Evolutionary conservation across 495 filamentous ascomycete species (phyloP).

Genomic region (Monascus purpureus): DNA sequence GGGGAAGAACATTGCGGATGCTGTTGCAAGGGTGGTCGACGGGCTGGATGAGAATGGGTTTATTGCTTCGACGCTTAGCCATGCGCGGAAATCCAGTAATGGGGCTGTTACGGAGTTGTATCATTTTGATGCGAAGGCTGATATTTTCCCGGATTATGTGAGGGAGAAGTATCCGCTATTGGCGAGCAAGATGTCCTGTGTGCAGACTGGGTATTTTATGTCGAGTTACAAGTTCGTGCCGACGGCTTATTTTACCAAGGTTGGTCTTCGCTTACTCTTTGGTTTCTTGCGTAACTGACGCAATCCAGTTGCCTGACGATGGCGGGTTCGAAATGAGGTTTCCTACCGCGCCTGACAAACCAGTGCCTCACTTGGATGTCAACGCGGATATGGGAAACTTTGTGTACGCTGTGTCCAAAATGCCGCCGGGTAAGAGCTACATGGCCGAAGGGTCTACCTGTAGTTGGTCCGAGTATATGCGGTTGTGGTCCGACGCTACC

Average conservation of each 20-base stretch:
- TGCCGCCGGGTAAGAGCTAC: slow-evolving; percentile 26
- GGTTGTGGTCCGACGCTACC: slow-evolving; percentile 16
- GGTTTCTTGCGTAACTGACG: neutral
- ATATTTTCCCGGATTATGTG: slow-evolving; percentile 20
- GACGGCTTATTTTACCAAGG: slow-evolving; percentile 21
- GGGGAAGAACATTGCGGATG: slow-evolving; percentile 37
- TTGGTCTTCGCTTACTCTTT: slow-evolving; percentile 5
- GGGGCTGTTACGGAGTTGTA: slow-evolving; percentile 21
- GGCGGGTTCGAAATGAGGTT: slow-evolving; percentile 26
- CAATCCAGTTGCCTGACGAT: slow-evolving; percentile 12
- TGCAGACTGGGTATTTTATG: slow-evolving; percentile 32
- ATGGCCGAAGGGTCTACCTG: slow-evolving; percentile 23
- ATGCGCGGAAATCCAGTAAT: slow-evolving; percentile 14
- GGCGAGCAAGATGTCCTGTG: slow-evolving; percentile 28
- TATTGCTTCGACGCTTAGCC: slow-evolving; percentile 19
- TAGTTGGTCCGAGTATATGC: slow-evolving; percentile 19
- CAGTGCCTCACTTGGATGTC: slow-evolving; percentile 24
- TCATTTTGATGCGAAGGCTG: slow-evolving; percentile 28
- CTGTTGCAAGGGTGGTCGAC: slow-evolving; percentile 22
- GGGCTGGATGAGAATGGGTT: slow-evolving; percentile 28
- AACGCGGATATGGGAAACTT: slow-evolving; percentile 26
- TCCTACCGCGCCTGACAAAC: slow-evolving; percentile 11
- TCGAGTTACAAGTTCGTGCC: slow-evolving; percentile 24
- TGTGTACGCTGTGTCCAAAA: slow-evolving; percentile 26
- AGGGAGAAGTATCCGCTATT: slow-evolving; percentile 20